A percentile compares a stretch with the other conserved stretches of the same genome.
phyloP scores from a whole-genome alignment of 345 rosid species.

The Populus nigra region DNA sequence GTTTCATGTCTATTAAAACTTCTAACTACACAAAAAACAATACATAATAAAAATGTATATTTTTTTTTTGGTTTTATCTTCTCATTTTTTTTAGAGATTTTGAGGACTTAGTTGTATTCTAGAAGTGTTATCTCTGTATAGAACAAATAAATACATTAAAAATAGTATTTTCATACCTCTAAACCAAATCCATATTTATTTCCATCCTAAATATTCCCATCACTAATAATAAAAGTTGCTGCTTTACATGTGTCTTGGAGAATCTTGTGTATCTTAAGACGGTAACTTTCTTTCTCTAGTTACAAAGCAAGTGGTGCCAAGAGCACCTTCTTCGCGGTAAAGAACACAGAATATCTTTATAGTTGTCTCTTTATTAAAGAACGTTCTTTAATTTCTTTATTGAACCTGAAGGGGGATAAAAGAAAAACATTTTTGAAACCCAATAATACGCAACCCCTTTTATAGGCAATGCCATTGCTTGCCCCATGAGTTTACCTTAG shows the following conservation, averaged over 20 bases:
- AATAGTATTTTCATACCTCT: too few relatives aligned
- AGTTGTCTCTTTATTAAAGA: slow-evolving; percentile 32
- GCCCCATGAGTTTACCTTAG: slow-evolving; percentile 22
- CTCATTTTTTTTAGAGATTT: too few relatives aligned
- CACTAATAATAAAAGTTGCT: neutral
- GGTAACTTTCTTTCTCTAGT: slow-evolving; percentile 42
- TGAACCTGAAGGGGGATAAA: slow-evolving; percentile 8
- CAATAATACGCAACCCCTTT: slow-evolving; percentile 14
- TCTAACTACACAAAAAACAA: too few relatives aligned
- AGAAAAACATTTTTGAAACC: neutral
- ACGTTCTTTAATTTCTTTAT: slow-evolving; percentile 16
- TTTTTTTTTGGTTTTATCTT: too few relatives aligned
- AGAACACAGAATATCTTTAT: slow-evolving; percentile 30
- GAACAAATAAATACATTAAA: too few relatives aligned
- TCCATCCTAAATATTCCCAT: too few relatives aligned
- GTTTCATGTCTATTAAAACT: too few relatives aligned
- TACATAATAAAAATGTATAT: too few relatives aligned
- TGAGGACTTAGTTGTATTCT: too few relatives aligned
- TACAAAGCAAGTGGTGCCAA: slow-evolving; percentile 35
- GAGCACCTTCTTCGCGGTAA: slow-evolving; percentile 20
- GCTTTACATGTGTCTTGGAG: neutral
- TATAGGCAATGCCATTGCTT: slow-evolving; percentile 38
- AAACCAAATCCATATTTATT: too few relatives aligned
- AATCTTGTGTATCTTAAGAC: slow-evolving; percentile 18
- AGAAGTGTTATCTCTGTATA: too few relatives aligned